Evolutionary conservation across 139 green algal genomes (phyloP).

Genomic region (Closterium sp.): DNA sequence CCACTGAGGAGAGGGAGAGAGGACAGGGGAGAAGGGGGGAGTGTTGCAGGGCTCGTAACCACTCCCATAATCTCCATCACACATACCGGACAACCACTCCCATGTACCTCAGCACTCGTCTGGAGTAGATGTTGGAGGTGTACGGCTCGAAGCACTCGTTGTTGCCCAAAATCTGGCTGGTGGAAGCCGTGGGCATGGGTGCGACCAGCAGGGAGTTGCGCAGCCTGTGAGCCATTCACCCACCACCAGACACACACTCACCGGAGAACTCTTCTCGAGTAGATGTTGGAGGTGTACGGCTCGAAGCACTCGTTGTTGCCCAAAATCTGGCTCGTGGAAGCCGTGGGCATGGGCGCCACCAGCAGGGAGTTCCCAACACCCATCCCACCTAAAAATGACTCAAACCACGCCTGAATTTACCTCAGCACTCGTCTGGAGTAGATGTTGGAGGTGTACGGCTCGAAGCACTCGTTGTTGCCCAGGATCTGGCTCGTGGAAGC

Average conservation of each 20-base stretch:
- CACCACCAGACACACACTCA: no score
- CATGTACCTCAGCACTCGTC: conserved; percentile 76
- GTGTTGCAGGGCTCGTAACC: no score
- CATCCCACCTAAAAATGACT: background rate
- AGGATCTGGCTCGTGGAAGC: conserved; percentile 87
- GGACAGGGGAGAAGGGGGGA: conserved; percentile 71
- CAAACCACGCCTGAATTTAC: background rate
- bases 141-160: conserved; percentile 99
- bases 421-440: conserved; percentile 93
- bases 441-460: conserved; percentile 98
- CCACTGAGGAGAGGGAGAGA: conserved; percentile 50
- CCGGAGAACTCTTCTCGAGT: conserved; percentile 70
- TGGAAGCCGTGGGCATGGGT: conserved; percentile 96
- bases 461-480: conserved; percentile 98
- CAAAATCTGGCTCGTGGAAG: conserved; percentile 67
- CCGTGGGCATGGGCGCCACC: conserved; percentile 96
- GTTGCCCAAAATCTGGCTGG: conserved; percentile 86
- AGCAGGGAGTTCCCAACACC: conserved; percentile 85
- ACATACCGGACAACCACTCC: background rate
- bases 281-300: conserved; percentile 65
- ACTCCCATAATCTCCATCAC: conserved; percentile 80
- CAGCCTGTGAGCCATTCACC: conserved; percentile 78
- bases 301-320: conserved; percentile 99
- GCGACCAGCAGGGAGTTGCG: conserved; percentile 97
- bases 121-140: conserved; percentile 98